Evolutionary conservation across 2,329 filamentous ascomycete species (phyloP).

Genomic region (Diaporthe humulicola): DNA sequence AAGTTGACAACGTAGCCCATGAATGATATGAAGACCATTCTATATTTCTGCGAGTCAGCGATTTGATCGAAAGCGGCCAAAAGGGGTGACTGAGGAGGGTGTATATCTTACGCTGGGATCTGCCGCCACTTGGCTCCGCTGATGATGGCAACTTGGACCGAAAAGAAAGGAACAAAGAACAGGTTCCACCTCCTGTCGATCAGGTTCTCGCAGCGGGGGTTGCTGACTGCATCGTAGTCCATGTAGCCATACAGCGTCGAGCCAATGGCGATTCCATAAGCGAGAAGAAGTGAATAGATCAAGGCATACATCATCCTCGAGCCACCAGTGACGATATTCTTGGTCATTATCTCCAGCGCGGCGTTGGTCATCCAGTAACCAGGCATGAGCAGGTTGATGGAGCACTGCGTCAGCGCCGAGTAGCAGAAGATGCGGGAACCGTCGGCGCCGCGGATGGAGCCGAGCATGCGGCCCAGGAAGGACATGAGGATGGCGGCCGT

Average conservation of each 20-base stretch:
- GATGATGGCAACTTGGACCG: constrained; percentile 4
- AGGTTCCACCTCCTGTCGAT: constrained; percentile 14
- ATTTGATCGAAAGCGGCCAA: not conserved
- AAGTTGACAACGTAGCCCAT: constrained; percentile 25
- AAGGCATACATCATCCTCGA: constrained; percentile 24
- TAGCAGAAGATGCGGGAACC: constrained; percentile 16
- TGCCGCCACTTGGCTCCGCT: constrained; percentile 15
- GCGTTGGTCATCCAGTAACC: constrained; percentile 28
- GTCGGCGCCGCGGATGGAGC: constrained; percentile 3
- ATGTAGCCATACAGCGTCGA: constrained; percentile 15
- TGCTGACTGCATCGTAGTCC: constrained; percentile 23
- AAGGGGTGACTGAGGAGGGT: not conserved
- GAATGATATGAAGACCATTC: constrained; percentile 17
- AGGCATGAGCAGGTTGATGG: constrained; percentile 29
- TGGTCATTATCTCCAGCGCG: constrained; percentile 16
- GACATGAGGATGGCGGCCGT: constrained; percentile 11
- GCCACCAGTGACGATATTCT: constrained; percentile 24
- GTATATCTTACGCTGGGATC: constrained; percentile 6
- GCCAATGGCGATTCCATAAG: constrained; percentile 18
- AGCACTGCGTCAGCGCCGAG: constrained; percentile 23
- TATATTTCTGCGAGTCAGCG: not conserved
- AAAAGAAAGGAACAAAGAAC: constrained; percentile 19
- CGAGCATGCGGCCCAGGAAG: constrained; percentile 20
- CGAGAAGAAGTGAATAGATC: constrained; percentile 4
- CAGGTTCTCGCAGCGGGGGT: constrained; percentile 8